These are phyloP conservation scores for Boletus bicolor DNA, from an alignment of 768 basidiomycete genomes.

Conservation along the genomic window DNA sequence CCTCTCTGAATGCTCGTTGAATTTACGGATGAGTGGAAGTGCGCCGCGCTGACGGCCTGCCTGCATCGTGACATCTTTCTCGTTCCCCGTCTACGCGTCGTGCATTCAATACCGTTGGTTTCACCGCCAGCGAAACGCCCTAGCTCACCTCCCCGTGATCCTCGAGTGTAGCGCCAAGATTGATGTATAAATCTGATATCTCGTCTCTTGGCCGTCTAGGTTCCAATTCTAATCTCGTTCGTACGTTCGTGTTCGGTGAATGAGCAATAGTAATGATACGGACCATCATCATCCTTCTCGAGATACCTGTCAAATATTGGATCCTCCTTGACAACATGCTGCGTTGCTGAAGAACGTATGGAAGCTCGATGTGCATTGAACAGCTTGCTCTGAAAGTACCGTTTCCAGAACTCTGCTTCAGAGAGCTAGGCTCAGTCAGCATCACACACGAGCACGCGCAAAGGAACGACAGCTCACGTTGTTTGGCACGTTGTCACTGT, in stretches of 20 bases:
- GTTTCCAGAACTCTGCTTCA: constrained; percentile 92
- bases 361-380: constrained; percentile 95
- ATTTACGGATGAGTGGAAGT: constrained; percentile 90
- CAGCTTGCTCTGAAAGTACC: constrained; percentile 94
- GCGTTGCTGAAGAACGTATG: constrained; percentile 79
- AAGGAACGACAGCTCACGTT: constrained; percentile 46
- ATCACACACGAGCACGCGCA: neutral
- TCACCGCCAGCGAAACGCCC: neutral
- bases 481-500: constrained; percentile 86
- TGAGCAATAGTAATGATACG: constrained; percentile 18
- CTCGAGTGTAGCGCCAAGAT: constrained; percentile 82
- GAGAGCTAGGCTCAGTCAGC: constrained; percentile 55
- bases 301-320: constrained; percentile 94
- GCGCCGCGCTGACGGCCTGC: constrained; percentile 85
- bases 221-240: constrained; percentile 55
- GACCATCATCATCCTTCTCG: constrained; percentile 94
- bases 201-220: constrained; percentile 68
- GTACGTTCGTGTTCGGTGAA: neutral
- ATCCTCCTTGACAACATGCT: constrained; percentile 86
- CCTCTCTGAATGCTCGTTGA: constrained; percentile 95
- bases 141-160: constrained; percentile 80
- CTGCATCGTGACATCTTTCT: constrained; percentile 92
- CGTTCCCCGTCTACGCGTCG: constrained; percentile 71
- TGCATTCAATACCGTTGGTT: neutral
- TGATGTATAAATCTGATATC: constrained; percentile 72